These are phyloP conservation scores for Pleurotus cornucopiae DNA, from an alignment of 768 basidiomycete genomes.

Conservation along the genomic window DNA sequence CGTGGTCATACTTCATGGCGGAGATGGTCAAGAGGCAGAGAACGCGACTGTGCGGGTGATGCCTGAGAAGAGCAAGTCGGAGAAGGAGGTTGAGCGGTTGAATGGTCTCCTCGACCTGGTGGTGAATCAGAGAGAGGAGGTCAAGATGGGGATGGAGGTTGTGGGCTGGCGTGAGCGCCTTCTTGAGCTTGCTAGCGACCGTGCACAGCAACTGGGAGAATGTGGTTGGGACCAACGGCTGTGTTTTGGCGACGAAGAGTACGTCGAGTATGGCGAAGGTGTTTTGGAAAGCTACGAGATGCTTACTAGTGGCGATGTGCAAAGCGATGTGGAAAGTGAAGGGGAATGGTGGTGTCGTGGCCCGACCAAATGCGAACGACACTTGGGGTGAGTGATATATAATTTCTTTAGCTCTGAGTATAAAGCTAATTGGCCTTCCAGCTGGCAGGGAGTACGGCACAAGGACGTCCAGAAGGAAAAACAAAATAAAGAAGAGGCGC, in stretches of 20 bases:
- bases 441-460: slow-evolving; percentile 76
- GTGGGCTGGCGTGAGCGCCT: slow-evolving; percentile 68
- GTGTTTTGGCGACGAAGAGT: slow-evolving; percentile 80
- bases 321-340: slow-evolving; percentile 33
- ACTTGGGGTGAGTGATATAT: slow-evolving; percentile 54
- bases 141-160: slow-evolving; percentile 67
- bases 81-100: slow-evolving; percentile 55
- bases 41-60: slow-evolving; percentile 19
- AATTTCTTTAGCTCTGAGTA: background rate
- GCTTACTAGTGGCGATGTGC: slow-evolving; percentile 32
- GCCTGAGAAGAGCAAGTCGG: slow-evolving; percentile 41
- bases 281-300: slow-evolving; percentile 71
- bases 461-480: slow-evolving; percentile 74
- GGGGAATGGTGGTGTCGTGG: slow-evolving; percentile 80
- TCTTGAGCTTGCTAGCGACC: slow-evolving; percentile 60
- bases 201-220: slow-evolving; percentile 58
- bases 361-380: slow-evolving; percentile 72
- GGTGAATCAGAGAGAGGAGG: slow-evolving; percentile 54
- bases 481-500: slow-evolving; percentile 66
- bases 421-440: slow-evolving; percentile 19
- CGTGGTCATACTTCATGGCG: slow-evolving; percentile 44
- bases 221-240: slow-evolving; percentile 91
- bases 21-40: slow-evolving; percentile 21
- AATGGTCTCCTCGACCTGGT: slow-evolving; percentile 51
- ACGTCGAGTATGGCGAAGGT: slow-evolving; percentile 59